A percentile compares a stretch with the other conserved stretches of the same genome.
Evolutionary conservation across 306 rosid genomes (phyloP).

Genomic region (Vicia faba): DNA sequence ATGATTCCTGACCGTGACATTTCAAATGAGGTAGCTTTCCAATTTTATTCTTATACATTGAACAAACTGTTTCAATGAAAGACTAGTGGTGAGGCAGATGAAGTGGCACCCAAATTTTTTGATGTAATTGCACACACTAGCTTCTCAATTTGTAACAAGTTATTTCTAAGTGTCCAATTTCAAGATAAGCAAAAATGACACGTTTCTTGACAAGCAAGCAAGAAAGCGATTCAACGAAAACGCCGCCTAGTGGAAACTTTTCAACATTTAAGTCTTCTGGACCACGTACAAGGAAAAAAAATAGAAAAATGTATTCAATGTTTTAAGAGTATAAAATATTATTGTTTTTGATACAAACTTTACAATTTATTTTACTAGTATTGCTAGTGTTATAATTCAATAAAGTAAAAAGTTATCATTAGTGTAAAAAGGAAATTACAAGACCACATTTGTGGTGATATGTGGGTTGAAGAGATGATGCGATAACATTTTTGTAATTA

Average conservation of each 20-base stretch:
- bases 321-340: too few relatives aligned
- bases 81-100: not conserved
- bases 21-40: not conserved
- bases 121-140: not conserved
- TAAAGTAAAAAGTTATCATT: too few relatives aligned
- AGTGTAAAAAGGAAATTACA: too few relatives aligned
- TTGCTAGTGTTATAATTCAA: too few relatives aligned
- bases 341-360: too few relatives aligned
- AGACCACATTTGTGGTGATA: too few relatives aligned
- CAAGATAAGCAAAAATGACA: not conserved
- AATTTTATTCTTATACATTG: not conserved
- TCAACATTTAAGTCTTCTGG: not conserved
- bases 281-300: not conserved
- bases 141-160: conserved; percentile 6
- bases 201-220: not conserved
- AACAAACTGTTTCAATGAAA: not conserved
- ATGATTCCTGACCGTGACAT: not conserved
- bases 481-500: too few relatives aligned
- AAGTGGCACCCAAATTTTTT: not conserved
- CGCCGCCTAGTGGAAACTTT: not conserved
- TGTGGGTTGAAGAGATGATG: too few relatives aligned
- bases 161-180: not conserved
- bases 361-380: too few relatives aligned
- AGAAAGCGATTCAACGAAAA: not conserved
- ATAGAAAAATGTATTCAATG: too few relatives aligned